Evolutionary conservation across 2,329 filamentous ascomycete species (phyloP).

Genomic region (Taxawa tesnikishii): DNA sequence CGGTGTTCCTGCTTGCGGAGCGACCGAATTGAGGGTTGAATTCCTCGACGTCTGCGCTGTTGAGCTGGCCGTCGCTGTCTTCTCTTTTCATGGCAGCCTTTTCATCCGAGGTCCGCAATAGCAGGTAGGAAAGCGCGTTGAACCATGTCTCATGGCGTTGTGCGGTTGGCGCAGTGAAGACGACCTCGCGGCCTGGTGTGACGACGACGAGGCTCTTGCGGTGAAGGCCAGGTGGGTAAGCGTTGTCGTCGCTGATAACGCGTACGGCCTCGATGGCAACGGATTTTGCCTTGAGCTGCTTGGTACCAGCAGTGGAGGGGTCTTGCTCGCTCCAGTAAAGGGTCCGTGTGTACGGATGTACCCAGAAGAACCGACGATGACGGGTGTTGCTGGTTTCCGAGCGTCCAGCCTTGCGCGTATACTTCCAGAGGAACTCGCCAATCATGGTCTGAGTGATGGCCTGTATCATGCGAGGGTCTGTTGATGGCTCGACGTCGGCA

Average conservation of each 20-base stretch:
- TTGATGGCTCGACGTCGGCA: conserved; percentile 51
- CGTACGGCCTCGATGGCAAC: conserved; percentile 87
- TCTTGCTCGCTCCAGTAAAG: conserved; percentile 94
- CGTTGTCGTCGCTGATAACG: conserved; percentile 88
- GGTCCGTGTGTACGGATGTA: conserved; percentile 92
- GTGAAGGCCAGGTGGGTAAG: conserved; percentile 86
- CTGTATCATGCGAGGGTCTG: conserved; percentile 96
- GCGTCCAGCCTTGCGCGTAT: conserved; percentile 85
- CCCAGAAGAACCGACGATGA: conserved; percentile 96
- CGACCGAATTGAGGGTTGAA: conserved; percentile 60
- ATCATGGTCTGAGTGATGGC: conserved; percentile 99
- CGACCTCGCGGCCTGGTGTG: conserved; percentile 76
- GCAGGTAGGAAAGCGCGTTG: conserved; percentile 86
- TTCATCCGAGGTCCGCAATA: conserved; percentile 55
- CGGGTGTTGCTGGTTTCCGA: conserved; percentile 72
- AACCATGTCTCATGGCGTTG: conserved; percentile 98
- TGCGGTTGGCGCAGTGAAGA: conserved; percentile 88
- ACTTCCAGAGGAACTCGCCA: conserved; percentile 97
- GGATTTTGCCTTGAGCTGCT: conserved; percentile 73
- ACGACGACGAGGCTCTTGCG: conserved; percentile 86
- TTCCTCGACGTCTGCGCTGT: conserved; percentile 51
- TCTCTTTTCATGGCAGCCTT: conserved; percentile 23
- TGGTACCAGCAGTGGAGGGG: conserved; percentile 64
- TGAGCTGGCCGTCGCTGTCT: conserved; percentile 43
- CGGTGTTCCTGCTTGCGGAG: conserved; percentile 40